A percentile compares a stretch with the other conserved stretches of the same genome.
Conservation (phyloP, 2,329 filamentous ascomycete genomes). For the Hyphodiscus sp. region DNA sequence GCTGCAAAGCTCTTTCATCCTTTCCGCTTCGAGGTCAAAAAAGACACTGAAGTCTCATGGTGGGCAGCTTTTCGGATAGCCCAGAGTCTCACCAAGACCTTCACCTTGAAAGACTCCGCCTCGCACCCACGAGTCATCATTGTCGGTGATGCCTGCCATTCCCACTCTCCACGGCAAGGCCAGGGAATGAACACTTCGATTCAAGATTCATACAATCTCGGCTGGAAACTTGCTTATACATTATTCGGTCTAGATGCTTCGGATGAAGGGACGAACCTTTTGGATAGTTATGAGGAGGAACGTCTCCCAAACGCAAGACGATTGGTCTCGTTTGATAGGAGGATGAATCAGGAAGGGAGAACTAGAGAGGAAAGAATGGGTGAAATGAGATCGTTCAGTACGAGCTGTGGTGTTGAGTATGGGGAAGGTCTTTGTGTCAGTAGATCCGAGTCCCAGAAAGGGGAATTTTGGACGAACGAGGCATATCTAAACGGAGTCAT, state of each 20-base stretch:
- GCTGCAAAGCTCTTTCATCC: background rate
- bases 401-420: background rate
- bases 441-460: background rate
- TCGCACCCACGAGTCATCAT: background rate
- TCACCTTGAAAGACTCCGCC: background rate
- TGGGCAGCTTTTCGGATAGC: background rate
- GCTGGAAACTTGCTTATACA: background rate
- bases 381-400: background rate
- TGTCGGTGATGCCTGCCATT: background rate
- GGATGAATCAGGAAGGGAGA: background rate
- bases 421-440: background rate
- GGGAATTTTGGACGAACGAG: background rate
- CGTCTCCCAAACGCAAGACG: background rate
- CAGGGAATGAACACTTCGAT: background rate
- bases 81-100: background rate
- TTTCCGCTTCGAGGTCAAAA: background rate
- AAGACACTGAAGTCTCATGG: background rate
- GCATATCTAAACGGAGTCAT: background rate
- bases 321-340: background rate
- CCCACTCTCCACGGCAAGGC: background rate
- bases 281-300: background rate
- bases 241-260: background rate
- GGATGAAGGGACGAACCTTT: conserved; percentile 6
- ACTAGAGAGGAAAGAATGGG: background rate
- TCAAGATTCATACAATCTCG: background rate